phyloP scores from a whole-genome alignment of 306 rosid genomes.

The Ziziphus jujuba region DNA sequence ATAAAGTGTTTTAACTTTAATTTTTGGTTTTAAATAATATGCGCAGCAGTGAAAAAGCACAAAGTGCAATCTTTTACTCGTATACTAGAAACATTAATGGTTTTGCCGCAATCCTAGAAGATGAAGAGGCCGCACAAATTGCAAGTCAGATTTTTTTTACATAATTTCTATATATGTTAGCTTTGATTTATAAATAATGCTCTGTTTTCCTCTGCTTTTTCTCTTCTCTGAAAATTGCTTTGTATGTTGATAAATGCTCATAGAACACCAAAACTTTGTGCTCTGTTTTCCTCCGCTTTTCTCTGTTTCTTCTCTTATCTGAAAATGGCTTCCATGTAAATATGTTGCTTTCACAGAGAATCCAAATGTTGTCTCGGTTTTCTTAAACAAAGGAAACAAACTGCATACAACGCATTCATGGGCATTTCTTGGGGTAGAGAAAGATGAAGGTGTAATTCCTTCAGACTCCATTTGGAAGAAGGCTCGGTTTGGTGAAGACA shows the following conservation, averaged over 20 bases:
- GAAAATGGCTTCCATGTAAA: neutral
- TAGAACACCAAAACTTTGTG: too few relatives aligned
- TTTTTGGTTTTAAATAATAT: neutral
- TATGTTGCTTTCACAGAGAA: conserved; percentile 32
- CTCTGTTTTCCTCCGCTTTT: neutral
- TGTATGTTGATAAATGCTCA: too few relatives aligned
- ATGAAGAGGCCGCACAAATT: conserved; percentile 42
- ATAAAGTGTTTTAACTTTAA: neutral
- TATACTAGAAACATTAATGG: conserved; percentile 63
- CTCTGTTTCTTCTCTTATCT: neutral
- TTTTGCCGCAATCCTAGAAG: conserved; percentile 71
- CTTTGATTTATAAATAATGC: neutral
- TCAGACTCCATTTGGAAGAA: conserved; percentile 43
- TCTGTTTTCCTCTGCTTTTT: neutral
- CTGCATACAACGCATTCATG: conserved; percentile 72
- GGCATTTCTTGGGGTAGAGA: conserved; percentile 56
- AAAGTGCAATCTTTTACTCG: conserved; percentile 60
- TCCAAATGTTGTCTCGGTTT: conserved; percentile 59
- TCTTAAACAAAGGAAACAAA: conserved; percentile 35
- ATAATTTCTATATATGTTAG: neutral
- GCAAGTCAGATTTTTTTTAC: conserved; percentile 38
- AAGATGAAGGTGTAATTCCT: conserved; percentile 21
- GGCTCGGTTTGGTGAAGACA: conserved; percentile 49
- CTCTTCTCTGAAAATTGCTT: neutral
- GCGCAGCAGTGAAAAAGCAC: conserved; percentile 44